Evolutionary conservation across 805 yeast species (phyloP).

Genomic region (Ogataea ramenticola): DNA sequence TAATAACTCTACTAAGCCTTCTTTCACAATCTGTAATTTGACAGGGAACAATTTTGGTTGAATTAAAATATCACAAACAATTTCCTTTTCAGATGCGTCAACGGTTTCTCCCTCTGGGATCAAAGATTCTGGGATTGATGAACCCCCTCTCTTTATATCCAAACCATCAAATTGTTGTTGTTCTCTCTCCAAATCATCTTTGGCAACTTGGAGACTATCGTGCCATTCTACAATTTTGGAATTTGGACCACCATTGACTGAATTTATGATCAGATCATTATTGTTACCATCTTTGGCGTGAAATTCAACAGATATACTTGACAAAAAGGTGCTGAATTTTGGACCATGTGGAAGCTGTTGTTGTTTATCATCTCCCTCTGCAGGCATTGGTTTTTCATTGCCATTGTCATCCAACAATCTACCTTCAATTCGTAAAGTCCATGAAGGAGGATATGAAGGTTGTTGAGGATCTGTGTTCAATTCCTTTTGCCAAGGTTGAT

Average conservation of each 20-base stretch:
- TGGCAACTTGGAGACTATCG: slow-evolving; percentile 38
- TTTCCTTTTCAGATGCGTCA: slow-evolving; percentile 31
- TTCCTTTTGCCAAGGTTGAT: slow-evolving; percentile 78
- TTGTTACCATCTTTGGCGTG: slow-evolving; percentile 20
- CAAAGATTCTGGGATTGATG: slow-evolving; percentile 20
- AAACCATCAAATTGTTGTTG: slow-evolving; percentile 71
- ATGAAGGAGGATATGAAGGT: slow-evolving; percentile 33
- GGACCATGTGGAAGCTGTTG: slow-evolving; percentile 18
- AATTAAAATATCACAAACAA: slow-evolving; percentile 65
- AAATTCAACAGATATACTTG: slow-evolving; percentile 80
- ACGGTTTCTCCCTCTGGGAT: slow-evolving; percentile 17
- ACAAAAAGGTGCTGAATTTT: slow-evolving; percentile 74
- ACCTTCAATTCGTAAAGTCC: slow-evolving; percentile 91
- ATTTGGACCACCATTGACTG: slow-evolving; percentile 24
- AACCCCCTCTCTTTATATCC: slow-evolving; percentile 77
- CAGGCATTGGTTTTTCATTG: slow-evolving; percentile 26
- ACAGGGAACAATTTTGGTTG: slow-evolving; percentile 76
- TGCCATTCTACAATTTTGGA: slow-evolving; percentile 80
- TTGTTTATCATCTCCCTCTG: slow-evolving; percentile 22
- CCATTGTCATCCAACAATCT: slow-evolving; percentile 41
- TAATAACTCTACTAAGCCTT: slow-evolving; percentile 54
- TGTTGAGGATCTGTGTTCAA: slow-evolving; percentile 9
- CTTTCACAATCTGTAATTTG: slow-evolving; percentile 55
- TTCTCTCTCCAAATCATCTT: slow-evolving; percentile 23
- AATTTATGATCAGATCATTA: slow-evolving; percentile 13